These are phyloP conservation scores for Malus hybrid DNA, from an alignment of 331 rosid genomes.

Conservation along the genomic window DNA sequence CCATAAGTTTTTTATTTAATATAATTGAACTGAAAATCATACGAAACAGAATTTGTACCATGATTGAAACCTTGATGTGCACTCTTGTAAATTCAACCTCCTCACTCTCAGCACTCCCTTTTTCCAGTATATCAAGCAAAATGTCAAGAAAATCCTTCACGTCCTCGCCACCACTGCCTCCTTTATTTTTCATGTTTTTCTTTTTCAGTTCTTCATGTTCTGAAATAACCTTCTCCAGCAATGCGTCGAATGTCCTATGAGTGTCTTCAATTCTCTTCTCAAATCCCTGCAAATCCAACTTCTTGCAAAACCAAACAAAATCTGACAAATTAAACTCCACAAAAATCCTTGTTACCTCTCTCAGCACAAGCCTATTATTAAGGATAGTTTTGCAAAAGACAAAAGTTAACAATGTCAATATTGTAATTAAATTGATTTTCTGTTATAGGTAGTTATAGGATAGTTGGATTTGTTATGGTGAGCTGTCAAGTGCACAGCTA, in stretches of 20 bases:
- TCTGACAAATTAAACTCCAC: slow-evolving; percentile 36
- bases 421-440: no score
- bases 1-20: no score
- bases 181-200: not conserved
- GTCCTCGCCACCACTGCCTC: not conserved
- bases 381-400: no score
- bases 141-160: slow-evolving; percentile 34
- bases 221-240: slow-evolving; percentile 38
- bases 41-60: slow-evolving; percentile 17
- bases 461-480: no score
- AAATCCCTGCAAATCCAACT: slow-evolving; percentile 37
- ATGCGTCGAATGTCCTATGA: slow-evolving; percentile 16
- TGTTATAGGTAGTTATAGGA: no score
- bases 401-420: no score
- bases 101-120: not conserved
- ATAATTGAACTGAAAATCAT: no score
- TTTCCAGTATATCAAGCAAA: slow-evolving; percentile 28
- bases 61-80: slow-evolving; percentile 30
- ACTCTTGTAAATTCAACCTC: slow-evolving; percentile 12
- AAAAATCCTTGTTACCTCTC: slow-evolving; percentile 33
- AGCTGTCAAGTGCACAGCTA: no score
- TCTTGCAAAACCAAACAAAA: slow-evolving; percentile 34
- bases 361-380: slow-evolving; percentile 9
- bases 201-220: slow-evolving; percentile 25
- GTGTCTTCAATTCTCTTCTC: slow-evolving; percentile 34